phyloP scores from a whole-genome alignment of 2,329 filamentous ascomycete genomes.

The Sclerotinia spermophila region DNA sequence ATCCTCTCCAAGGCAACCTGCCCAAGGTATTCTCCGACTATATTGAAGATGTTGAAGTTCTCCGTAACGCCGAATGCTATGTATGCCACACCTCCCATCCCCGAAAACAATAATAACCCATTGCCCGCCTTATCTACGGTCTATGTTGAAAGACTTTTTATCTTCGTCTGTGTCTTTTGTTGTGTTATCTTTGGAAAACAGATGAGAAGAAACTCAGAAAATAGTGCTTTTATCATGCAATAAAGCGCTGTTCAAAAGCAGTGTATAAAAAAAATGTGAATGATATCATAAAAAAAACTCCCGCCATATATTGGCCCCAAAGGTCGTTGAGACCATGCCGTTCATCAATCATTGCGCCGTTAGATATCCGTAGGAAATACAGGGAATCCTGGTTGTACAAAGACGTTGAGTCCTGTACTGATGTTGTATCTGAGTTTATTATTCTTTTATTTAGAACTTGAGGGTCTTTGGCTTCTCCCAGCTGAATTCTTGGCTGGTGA shows the following conservation, averaged over 20 bases:
- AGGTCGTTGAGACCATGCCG: conserved; percentile 39
- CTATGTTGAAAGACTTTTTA: conserved; percentile 41
- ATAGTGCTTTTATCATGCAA: conserved; percentile 7
- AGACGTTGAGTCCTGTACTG: conserved; percentile 37
- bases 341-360: conserved; percentile 37
- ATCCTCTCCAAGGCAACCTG: background rate
- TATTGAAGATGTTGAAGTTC: conserved; percentile 40
- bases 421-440: conserved; percentile 27
- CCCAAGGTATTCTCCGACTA: conserved; percentile 25
- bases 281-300: conserved; percentile 29
- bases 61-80: conserved; percentile 38
- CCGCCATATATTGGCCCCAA: conserved; percentile 25
- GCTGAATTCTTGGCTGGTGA: conserved; percentile 95
- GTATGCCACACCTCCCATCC: conserved; percentile 30
- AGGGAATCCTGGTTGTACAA: conserved; percentile 25
- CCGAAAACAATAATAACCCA: conserved; percentile 8
- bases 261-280: conserved; percentile 21
- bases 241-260: conserved; percentile 22
- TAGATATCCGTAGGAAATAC: conserved; percentile 33
- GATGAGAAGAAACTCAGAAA: background rate
- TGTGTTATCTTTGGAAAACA: conserved; percentile 1
- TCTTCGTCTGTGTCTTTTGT: conserved; percentile 26
- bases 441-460: conserved; percentile 65
- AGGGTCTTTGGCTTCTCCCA: conserved; percentile 98
- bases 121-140: conserved; percentile 34